phyloP scores from a whole-genome alignment of 1,139 yeast genomes.

The Candida glucosophila region DNA sequence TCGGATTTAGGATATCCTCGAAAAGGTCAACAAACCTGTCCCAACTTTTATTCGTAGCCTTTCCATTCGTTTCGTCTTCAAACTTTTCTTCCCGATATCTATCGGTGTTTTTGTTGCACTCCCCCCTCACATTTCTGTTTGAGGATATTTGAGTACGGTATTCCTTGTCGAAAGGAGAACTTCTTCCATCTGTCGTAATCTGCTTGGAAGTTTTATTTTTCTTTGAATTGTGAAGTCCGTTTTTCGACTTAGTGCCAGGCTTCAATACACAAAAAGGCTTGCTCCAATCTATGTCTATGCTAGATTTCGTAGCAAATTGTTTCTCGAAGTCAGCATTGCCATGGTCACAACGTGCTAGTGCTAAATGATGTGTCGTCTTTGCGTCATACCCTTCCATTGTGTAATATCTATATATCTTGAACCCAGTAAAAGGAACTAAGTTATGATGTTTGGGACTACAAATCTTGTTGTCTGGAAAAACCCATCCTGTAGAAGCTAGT shows the following conservation, averaged over 20 bases:
- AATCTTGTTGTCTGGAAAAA: conserved; percentile 19
- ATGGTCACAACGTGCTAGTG: conserved; percentile 45
- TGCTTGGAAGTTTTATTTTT: conserved; percentile 2
- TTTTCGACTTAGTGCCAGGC: conserved; percentile 14
- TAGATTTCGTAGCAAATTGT: conserved; percentile 21
- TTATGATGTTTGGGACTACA: conserved; percentile 26
- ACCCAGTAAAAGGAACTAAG: conserved; percentile 49
- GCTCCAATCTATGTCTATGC: conserved; percentile 44
- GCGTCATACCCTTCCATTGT: conserved; percentile 31
- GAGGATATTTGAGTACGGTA: no score
- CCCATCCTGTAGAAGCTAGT: conserved; percentile 9
- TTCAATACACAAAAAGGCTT: conserved; percentile 40
- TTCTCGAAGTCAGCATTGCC: conserved; percentile 46
- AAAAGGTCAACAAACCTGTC: conserved; percentile 10
- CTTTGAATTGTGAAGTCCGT: conserved; percentile 6
- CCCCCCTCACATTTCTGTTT: conserved; percentile 2
- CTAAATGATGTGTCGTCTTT: conserved; percentile 37
- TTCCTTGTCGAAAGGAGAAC: background rate
- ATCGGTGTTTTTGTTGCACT: conserved; percentile 5
- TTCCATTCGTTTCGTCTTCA: conserved; percentile 15
- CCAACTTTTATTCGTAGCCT: conserved; percentile 22
- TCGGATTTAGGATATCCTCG: conserved; percentile 13
- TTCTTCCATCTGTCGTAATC: conserved; percentile 2
- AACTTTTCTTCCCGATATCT: conserved; percentile 16
- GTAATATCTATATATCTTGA: conserved; percentile 46